Evolutionary conservation across 345 rosid species (phyloP), one percentile per base, ranked within the genome.

Genomic region (Salix brachista): DNA sequence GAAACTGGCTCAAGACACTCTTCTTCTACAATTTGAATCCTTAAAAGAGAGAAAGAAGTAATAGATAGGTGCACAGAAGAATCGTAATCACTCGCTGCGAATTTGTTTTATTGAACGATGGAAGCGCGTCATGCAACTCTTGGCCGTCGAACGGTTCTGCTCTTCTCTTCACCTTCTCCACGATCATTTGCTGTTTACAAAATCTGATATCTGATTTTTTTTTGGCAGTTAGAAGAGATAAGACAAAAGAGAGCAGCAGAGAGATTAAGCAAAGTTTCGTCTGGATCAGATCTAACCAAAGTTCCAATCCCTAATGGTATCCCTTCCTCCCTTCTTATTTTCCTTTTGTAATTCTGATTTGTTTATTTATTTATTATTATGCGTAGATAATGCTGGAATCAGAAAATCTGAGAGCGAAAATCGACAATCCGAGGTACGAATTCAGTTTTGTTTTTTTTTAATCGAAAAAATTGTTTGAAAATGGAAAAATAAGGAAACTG

Each of bases 211-310:
- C 71, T 13, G 36, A 34, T 34, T 34, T 34, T 58, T 58, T 25
- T 65, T 32, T 36, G 8, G 42, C 81, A 96, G 99, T 69, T 96
- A 87, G 92, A 96, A 78, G 99, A 96, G 82, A 96, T 96, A 82
- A 97, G 96, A 68, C 96, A 88, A 79, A 96, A 96, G 73, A 86
- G 97, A 88, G 97, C 99, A 2, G 96, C 94, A 9, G 96, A 93
- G 86, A 90, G 96, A 86, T 80, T 91, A 44, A 86, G 86, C 90
- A 91, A 91, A 83, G 80, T 91, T 12, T 77, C 90, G 36, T 93
- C 98, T 3, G 96, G 96, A 23, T 88, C 97, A 65, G 99, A 93
- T 91, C 98, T 92, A 39, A 80, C 86, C 83, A 84, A 81, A 52
- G 79, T 79, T 73, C 77, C 90, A 3, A 77, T 67, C 70, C 89